Conservation (phyloP, 140 eudicot species). For the Stevia rebaudiana region DNA sequence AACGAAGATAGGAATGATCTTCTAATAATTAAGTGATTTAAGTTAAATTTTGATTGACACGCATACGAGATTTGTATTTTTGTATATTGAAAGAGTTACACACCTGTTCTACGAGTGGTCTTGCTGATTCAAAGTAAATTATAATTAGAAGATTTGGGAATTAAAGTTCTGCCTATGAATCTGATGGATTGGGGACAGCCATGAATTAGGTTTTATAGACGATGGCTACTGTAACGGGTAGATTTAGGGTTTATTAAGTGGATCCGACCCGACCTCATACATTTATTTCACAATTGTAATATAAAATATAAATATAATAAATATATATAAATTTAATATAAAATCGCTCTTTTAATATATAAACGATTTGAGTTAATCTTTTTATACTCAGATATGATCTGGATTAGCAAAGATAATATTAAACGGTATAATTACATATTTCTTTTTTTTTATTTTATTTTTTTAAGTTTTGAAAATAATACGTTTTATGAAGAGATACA, state of each 20-base stretch:
- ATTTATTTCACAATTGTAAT: background rate
- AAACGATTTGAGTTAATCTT: too few relatives aligned
- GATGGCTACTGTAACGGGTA: constrained; percentile 5
- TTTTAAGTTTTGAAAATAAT: too few relatives aligned
- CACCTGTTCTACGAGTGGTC: constrained; percentile 18
- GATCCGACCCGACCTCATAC: constrained; percentile 17
- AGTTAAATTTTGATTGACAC: background rate
- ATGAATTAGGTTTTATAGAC: constrained; percentile 31
- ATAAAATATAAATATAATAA: too few relatives aligned
- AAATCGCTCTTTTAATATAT: too few relatives aligned
- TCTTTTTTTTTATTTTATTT: too few relatives aligned
- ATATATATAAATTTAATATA: too few relatives aligned
- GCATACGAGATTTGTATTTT: background rate
- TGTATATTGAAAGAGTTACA: background rate
- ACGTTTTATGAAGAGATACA: too few relatives aligned
- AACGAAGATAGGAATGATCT: background rate
- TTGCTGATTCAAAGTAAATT: constrained; percentile 15
- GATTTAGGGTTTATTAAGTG: constrained; percentile 11
- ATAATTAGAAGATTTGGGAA: background rate
- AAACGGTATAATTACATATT: too few relatives aligned
- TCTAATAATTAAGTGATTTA: constrained; percentile 8
- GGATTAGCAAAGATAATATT: too few relatives aligned
- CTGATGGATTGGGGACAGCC: constrained; percentile 19
- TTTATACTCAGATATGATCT: too few relatives aligned
- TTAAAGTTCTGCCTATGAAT: constrained; percentile 7